Percentiles rank a stretch among this genome's conserved stretches.
These are phyloP conservation scores for Amanita exitialis DNA, from an alignment of 768 basidiomycete genomes.

Conservation along the genomic window DNA sequence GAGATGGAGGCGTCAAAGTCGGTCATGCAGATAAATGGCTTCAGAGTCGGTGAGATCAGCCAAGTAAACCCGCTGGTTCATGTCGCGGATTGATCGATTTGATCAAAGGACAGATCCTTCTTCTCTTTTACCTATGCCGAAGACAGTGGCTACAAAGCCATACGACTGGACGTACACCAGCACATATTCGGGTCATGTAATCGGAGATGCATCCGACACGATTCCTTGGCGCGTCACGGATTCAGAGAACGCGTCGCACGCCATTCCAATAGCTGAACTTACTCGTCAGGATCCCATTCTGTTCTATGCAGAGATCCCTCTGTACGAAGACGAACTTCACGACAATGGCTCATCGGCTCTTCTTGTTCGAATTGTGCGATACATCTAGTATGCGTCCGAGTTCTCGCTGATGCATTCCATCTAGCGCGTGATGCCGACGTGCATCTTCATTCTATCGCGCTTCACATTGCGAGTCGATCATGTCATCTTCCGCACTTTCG, in stretches of 20 bases:
- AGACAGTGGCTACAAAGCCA: slow-evolving; percentile 68
- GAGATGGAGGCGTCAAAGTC: slow-evolving; percentile 91
- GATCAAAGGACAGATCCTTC: slow-evolving; percentile 45
- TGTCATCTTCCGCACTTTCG: slow-evolving; percentile 84
- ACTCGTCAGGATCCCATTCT: slow-evolving; percentile 90
- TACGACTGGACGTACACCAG: slow-evolving; percentile 99
- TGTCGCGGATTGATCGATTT: slow-evolving; percentile 2
- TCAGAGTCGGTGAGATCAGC: slow-evolving; percentile 59
- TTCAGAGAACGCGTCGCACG: slow-evolving; percentile 42
- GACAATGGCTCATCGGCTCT: slow-evolving; percentile 89
- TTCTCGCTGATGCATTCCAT: not conserved
- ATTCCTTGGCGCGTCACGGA: slow-evolving; percentile 46
- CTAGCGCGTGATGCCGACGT: slow-evolving; percentile 95
- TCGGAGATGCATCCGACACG: slow-evolving; percentile 10
- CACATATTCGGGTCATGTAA: slow-evolving; percentile 60
- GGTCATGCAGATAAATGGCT: slow-evolving; percentile 94
- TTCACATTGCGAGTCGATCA: slow-evolving; percentile 93
- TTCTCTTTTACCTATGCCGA: slow-evolving; percentile 56
- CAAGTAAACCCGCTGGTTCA: slow-evolving; percentile 10
- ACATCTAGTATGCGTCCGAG: not conserved
- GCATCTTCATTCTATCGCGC: slow-evolving; percentile 81
- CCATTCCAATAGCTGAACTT: slow-evolving; percentile 78
- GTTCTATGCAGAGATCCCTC: slow-evolving; percentile 93
- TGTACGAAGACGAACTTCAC: slow-evolving; percentile 95
- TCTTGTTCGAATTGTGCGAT: slow-evolving; percentile 70